Evolutionary conservation across 2,329 filamentous ascomycete genomes (phyloP), one percentile per base, ranked within the genome.

Genomic region (Ilyonectria sp.): DNA sequence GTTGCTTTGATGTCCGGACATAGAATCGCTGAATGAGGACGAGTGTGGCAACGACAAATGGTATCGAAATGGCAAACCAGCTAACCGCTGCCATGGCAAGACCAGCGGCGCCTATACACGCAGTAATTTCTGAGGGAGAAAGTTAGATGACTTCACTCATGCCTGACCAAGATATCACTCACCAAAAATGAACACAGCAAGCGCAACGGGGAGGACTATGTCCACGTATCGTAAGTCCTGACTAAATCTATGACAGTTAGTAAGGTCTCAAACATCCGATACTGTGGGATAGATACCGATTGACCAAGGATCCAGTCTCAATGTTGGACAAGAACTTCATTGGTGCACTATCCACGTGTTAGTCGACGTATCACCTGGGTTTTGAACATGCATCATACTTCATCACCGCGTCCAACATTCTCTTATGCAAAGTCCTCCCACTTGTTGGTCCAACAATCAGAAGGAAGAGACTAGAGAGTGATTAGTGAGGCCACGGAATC

Each of bases 1-100:
- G 75, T 63, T 89, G 87, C 4, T 86, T 85, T 0, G 86, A 88
- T 1, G 87, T 89, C 6, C 84, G 80, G n/a, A 89, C 80, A 67
- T 89, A 89, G 68, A 85, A 82, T 47, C 83, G 83, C 63, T 88
- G 86, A 10, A 88, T 79, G 8, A 83, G 61, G 60, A 84, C 84
- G 15, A 86, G 73, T 2, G 80, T 71, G 8, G 77, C 69, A 35
- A 85, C 71, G 2, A 86, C 78, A 21, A 84, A 75, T 0, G 86
- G 85, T 23, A 86, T 81, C 0, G 81, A 79, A n/a, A 82, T 80
- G 4, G 83, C 83, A 1, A 84, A 81, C 68, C 84, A 86, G 67
- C 78, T 79, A 0, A 85, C 82, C 8, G 83, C 81, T 4, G 82
- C 78, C 8, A 81, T 79, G 26, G 86, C 83, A 1, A 87, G 75